phyloP scores from a whole-genome alignment of 176 grass and related monocot genomes.

The Ananas comosus region DNA sequence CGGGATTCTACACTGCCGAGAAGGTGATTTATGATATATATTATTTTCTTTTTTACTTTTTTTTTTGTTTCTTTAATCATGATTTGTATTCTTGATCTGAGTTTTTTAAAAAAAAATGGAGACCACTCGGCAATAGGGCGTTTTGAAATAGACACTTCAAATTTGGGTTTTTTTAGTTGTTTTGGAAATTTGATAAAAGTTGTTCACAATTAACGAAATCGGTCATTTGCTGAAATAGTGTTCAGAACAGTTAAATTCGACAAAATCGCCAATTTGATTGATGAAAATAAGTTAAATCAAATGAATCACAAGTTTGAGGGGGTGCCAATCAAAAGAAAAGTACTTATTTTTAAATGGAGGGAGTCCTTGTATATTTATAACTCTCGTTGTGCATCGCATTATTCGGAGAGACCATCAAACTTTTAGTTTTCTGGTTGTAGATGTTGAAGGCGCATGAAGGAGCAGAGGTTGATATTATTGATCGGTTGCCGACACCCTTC shows the following conservation, averaged over 20 bases:
- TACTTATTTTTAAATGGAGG: no score
- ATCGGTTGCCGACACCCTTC: constrained; percentile 74
- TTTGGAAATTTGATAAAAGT: no score
- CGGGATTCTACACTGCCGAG: constrained; percentile 93
- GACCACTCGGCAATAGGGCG: no score
- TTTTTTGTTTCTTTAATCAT: background rate
- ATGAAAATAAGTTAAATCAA: background rate
- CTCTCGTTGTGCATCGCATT: background rate
- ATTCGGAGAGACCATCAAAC: background rate
- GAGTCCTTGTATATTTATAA: no score
- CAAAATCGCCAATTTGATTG: background rate
- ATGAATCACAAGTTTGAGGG: no score
- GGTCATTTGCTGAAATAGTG: no score
- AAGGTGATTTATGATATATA: constrained; percentile 27
- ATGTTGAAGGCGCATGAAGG: constrained; percentile 64
- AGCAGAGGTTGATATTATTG: constrained; percentile 67
- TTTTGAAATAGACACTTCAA: no score
- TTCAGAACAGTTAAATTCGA: background rate
- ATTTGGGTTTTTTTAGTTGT: no score
- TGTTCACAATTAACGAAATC: no score
- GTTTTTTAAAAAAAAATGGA: no score
- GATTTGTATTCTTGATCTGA: no score
- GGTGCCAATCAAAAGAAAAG: no score
- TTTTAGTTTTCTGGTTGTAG: constrained; percentile 24
- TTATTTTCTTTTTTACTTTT: background rate